Evolutionary conservation across 306 rosid genomes (phyloP).

Genomic region (Prunus campanulata): DNA sequence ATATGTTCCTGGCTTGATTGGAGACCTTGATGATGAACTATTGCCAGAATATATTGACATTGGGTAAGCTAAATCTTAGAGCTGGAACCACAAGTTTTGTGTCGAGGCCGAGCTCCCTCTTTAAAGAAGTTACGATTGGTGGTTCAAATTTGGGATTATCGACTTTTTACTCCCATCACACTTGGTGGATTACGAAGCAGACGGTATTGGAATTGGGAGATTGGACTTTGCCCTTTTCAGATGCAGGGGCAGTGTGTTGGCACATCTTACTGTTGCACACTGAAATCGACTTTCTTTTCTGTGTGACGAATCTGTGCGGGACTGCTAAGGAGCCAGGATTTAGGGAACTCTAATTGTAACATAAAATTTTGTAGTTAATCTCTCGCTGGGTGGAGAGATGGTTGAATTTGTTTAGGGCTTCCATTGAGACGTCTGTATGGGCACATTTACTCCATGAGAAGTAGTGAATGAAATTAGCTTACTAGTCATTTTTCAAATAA

Average conservation of each 20-base stretch:
- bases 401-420: slow-evolving; percentile 36
- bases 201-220: slow-evolving; percentile 15
- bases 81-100: slow-evolving; percentile 23
- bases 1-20: slow-evolving; percentile 46
- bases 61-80: slow-evolving; percentile 37
- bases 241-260: slow-evolving; percentile 17
- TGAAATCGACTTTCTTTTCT: slow-evolving; percentile 3
- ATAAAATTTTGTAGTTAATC: slow-evolving; percentile 21
- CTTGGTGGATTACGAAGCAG: neutral
- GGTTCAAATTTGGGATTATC: slow-evolving; percentile 11
- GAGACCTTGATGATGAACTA: slow-evolving; percentile 60
- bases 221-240: slow-evolving; percentile 4
- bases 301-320: slow-evolving; percentile 22
- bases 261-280: slow-evolving; percentile 12
- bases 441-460: slow-evolving; percentile 36
- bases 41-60: slow-evolving; percentile 57
- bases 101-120: slow-evolving; percentile 15
- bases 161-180: neutral
- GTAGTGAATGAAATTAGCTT: slow-evolving; percentile 23
- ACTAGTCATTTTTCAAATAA: neutral
- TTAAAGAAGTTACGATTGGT: neutral
- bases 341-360: slow-evolving; percentile 14
- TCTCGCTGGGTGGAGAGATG: slow-evolving; percentile 16
- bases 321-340: slow-evolving; percentile 22
- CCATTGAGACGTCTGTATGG: slow-evolving; percentile 31